These are phyloP conservation scores for Diutina rugosa DNA, from an alignment of 1,139 yeast species.

Conservation along the genomic window DNA sequence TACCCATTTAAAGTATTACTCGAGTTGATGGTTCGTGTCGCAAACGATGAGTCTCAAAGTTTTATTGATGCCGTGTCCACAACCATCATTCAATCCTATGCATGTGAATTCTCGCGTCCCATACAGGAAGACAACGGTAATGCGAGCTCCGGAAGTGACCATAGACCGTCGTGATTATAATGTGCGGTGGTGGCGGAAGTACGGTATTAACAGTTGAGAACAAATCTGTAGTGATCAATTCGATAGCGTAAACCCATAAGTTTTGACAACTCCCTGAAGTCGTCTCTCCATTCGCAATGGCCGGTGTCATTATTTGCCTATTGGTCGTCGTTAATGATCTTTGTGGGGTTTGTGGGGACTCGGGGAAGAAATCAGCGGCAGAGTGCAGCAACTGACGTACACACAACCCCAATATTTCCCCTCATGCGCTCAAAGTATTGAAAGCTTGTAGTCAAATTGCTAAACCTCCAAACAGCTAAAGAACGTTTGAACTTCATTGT, in stretches of 20 bases:
- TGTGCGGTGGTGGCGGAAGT: background rate
- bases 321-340: background rate
- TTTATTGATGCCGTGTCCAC: background rate
- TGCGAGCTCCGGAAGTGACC: background rate
- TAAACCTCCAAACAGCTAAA: no score
- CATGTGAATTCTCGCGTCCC: background rate
- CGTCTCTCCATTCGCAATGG: no score
- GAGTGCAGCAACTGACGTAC: background rate
- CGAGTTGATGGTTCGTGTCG: background rate
- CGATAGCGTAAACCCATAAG: no score
- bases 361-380: background rate
- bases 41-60: background rate
- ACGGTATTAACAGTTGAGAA: background rate
- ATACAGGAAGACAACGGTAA: background rate
- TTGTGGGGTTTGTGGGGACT: background rate
- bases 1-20: background rate
- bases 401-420: background rate
- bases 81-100: background rate
- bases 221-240: no score
- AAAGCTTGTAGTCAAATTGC: constrained; percentile 4
- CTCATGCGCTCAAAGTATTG: constrained; percentile 10
- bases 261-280: no score
- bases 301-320: background rate
- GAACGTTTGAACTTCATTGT: no score
- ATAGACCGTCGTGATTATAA: background rate